Evolutionary conservation across 805 yeast genomes (phyloP), one percentile per base, ranked within the genome.

Genomic region (Candida caryicola): DNA sequence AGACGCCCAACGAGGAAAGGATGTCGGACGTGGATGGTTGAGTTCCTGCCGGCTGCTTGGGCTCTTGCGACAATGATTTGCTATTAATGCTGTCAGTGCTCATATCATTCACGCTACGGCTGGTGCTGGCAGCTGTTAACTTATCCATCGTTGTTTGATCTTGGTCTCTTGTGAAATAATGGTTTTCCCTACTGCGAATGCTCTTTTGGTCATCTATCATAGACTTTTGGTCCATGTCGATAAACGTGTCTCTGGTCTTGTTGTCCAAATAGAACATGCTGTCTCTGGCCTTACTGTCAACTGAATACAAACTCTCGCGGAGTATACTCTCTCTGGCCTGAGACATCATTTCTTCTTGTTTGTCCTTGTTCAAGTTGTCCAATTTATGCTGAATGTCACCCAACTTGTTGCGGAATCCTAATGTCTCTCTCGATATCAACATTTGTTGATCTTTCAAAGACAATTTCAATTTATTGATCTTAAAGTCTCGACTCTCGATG

Each of bases 401-500:
- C 46, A 77, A 54, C 45, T 66, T 69, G 26, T 60, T 52, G 43
- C 76, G 82, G 53, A 80, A 79, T 15, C 64, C 60, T 4, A 59
- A 53, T 5, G 78, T 62, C 47, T 81, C 85, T 29, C 65, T 62
- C 23, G 61, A 63, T 13, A 77, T 73, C 16, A 68, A 62, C 23
- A 55, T 49, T 43, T 76, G 78, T 43, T 81, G 77, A n/a, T 74
- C 76, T 25, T 60, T 58, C 37, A 82, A 59, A 23, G 75, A 57
- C 9, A 48, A 43, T 45, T 81, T 82, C 33, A 84, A 62, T 21
- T 74, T 69, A 37, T 67, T 66, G 34, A 84, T 82, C 34, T 83
- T 69, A 36, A 68, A 69, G 41, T 76, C 76, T 38, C 87, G 71
- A 13, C 77, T 62, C 14, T 75, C 80, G 21, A 82, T 72, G 41